Evolutionary conservation across 257 asterid genomes (phyloP), one percentile per base, ranked within the genome.

Genomic region (Nyctanthes arbortristis): DNA sequence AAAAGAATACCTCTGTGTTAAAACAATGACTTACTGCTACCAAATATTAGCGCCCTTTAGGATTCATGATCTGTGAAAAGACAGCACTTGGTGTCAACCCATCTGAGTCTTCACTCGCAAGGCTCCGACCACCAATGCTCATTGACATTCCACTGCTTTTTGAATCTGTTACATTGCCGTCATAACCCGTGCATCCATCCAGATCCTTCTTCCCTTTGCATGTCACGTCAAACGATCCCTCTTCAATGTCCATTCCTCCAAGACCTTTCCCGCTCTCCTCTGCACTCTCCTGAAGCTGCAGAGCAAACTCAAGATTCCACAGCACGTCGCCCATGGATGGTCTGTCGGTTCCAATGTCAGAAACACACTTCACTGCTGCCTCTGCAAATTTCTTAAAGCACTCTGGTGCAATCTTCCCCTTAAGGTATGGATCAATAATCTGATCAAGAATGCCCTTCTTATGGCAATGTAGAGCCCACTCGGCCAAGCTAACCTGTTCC

Each of bases 111-210:
- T 87, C 96, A 68, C 97, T 90, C 2, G 94, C 94, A 40, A 88
- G 88, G 81, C 96, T 91, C 10, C 95, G 85, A 3, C 97, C 96
- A 1, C 97, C 96, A 49, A 89, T 85, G 91, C 97, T 91, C 97
- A 91, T 84, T 1, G 96, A 86, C 70, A 86, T 63, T 9, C 96
- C 97, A 27, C 88, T 87, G 88, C 93, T 89, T n/a, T n/a, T n/a
- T n/a, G n/a, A n/a, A n/a, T n/a, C n/a, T n/a, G n/a, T n/a, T n/a
- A n/a, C n/a, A n/a, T 85, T 88, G 31, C 77, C 91, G 67, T 85
- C 94, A 45, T 66, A 90, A 65, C 89, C 91, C 1, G 79, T 66
- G 8, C 84, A 74, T n/a, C 84, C 78, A 67, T 88, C 79, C 8
- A 49, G 70, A 75, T 85, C 92, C 77, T 85, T 87, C 87, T 80